Conservation (phyloP, 495 filamentous ascomycete species). For the Hypoxylon intermedium region DNA sequence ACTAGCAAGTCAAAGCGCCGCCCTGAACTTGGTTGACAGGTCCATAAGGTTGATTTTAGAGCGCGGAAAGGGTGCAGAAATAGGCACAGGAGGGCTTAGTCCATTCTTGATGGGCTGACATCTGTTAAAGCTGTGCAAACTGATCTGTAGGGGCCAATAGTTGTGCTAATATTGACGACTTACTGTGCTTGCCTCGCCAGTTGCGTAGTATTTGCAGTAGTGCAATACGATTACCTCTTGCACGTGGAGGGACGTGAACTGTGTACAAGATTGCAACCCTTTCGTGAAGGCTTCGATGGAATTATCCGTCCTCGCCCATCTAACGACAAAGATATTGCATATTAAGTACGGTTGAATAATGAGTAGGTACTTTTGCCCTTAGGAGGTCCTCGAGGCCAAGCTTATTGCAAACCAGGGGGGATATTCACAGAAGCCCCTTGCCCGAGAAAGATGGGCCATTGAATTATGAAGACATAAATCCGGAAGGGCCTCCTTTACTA, state of each 20-base stretch:
- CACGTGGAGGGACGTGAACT: not conserved
- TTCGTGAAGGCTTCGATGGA: no score
- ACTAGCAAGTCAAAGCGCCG: conserved; percentile 32
- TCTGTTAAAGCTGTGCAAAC: conserved; percentile 1
- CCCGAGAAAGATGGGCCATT: not conserved
- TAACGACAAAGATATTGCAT: no score
- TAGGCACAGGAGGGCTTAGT: not conserved
- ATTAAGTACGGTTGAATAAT: not conserved
- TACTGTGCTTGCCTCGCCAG: not conserved
- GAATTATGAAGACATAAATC: not conserved
- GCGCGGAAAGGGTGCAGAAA: not conserved
- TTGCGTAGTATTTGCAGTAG: not conserved
- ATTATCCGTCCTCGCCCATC: no score
- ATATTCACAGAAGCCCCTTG: not conserved
- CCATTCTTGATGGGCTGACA: not conserved
- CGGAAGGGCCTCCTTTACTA: not conserved
- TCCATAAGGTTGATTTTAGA: not conserved
- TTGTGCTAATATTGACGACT: not conserved
- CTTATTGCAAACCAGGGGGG: not conserved
- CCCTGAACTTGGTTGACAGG: conserved; percentile 4
- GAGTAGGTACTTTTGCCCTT: not conserved
- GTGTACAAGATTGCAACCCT: not conserved
- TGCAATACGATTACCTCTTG: not conserved
- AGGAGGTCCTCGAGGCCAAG: not conserved
- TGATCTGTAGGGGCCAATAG: conserved; percentile 1